Evolutionary conservation across 805 yeast genomes (phyloP), one percentile per base, ranked within the genome.

Genomic region (Wickerhamiella cacticola): DNA sequence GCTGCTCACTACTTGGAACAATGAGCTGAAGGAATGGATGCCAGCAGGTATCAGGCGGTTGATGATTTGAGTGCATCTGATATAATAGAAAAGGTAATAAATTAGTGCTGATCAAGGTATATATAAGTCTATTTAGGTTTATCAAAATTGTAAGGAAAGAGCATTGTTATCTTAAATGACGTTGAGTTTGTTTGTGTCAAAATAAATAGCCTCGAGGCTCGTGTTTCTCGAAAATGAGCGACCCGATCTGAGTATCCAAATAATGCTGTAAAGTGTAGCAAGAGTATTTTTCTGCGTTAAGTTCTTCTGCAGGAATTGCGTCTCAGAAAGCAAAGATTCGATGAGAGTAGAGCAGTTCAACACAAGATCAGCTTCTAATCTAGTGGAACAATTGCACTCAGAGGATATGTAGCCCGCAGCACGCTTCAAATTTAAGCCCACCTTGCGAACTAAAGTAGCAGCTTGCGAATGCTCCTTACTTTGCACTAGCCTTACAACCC

Each of bases 31-130:
- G 31, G 73, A 71, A 49, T 85, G 89, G 85, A 78, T 76, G 45
- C 72, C 80, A n/a, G 77, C 74, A 41, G 89, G 94, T 1, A 63
- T 88, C 6, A 68, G 96, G 54, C 69, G 85, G 52, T 63, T 88
- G n/a, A 76, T 86, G 55, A 68, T 39, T 12, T 39, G 31, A 24
- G 15, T 8, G 16, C 10, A 15, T 18, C n/a, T 13, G 28, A 10
- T 10, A 25, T n/a, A n/a, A n/a, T n/a, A n/a, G n/a, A n/a, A n/a
- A n/a, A n/a, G n/a, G n/a, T n/a, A n/a, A n/a, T n/a, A n/a, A n/a
- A n/a, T n/a, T n/a, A n/a, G n/a, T n/a, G n/a, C n/a, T n/a, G n/a
- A n/a, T n/a, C n/a, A n/a, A n/a, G n/a, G n/a, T n/a, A n/a, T 25
- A 7, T 25, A 10, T 25, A 25, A 25, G 28, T 25, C 28, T 25